Evolutionary conservation across 2,329 filamentous ascomycete genomes (phyloP).

Genomic region (Ampelomyces quisqualis): DNA sequence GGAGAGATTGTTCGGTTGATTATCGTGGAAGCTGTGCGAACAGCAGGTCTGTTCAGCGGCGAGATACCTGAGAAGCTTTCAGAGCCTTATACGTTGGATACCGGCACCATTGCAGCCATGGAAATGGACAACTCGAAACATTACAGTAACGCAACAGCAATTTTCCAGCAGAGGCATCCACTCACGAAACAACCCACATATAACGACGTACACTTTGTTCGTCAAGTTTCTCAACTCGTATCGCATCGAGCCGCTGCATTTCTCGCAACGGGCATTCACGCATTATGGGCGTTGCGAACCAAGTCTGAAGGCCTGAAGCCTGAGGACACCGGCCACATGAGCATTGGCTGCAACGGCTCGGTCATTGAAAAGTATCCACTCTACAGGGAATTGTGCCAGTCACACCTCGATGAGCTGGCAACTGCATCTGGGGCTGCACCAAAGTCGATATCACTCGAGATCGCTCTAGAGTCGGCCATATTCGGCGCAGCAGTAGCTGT

Average conservation of each 20-base stretch:
- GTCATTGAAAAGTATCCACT: constrained; percentile 76
- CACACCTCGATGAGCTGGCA: constrained; percentile 61
- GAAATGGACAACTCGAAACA: constrained; percentile 51
- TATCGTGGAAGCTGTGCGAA: constrained; percentile 60
- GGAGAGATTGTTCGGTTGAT: constrained; percentile 65
- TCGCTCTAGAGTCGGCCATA: constrained; percentile 72
- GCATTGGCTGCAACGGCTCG: constrained; percentile 74
- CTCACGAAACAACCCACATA: constrained; percentile 49
- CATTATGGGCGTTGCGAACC: constrained; percentile 59
- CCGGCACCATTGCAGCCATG: constrained; percentile 59
- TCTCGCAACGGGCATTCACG: constrained; percentile 63
- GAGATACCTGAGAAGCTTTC: constrained; percentile 56
- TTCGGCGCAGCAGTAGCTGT: constrained; percentile 71
- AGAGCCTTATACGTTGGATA: constrained; percentile 61
- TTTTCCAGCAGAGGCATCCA: constrained; percentile 56
- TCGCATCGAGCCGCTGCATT: constrained; percentile 62
- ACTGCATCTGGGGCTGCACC: constrained; percentile 42
- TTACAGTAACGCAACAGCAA: constrained; percentile 44
- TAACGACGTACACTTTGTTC: constrained; percentile 58
- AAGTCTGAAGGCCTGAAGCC: constrained; percentile 49
- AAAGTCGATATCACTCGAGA: constrained; percentile 61
- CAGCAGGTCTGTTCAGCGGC: constrained; percentile 58
- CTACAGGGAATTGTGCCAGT: constrained; percentile 64
- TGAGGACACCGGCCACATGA: constrained; percentile 41
- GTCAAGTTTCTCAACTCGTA: constrained; percentile 54